A percentile compares a stretch with the other conserved stretches of the same genome.
phyloP scores from a whole-genome alignment of 139 green algal genomes.

The Coelastrella sp. region DNA sequence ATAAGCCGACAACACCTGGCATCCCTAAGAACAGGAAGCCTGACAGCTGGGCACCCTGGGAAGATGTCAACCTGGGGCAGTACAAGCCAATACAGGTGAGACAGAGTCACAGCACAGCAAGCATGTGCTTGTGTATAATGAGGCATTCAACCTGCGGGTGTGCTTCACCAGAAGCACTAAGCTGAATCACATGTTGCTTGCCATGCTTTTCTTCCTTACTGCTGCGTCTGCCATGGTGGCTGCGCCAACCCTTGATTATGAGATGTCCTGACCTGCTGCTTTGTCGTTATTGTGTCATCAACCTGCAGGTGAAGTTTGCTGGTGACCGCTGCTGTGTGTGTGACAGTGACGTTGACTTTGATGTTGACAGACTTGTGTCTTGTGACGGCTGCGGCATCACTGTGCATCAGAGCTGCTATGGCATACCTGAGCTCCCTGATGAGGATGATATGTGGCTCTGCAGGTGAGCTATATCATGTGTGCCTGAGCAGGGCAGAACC shows the following conservation, averaged over 20 bases:
- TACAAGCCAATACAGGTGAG: conserved; percentile 55
- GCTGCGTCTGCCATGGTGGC: no score
- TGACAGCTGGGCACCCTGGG: conserved; percentile 58
- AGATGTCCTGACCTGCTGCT: neutral
- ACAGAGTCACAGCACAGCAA: no score
- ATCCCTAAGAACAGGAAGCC: conserved; percentile 41
- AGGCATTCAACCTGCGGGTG: no score
- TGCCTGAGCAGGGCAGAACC: no score
- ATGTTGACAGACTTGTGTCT: conserved; percentile 89
- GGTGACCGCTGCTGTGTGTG: conserved; percentile 83
- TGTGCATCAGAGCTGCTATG: conserved; percentile 95
- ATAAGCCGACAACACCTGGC: neutral
- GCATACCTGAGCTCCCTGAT: conserved; percentile 80
- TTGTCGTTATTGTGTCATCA: conserved; percentile 33
- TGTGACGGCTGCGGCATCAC: conserved; percentile 90
- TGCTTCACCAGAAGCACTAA: no score
- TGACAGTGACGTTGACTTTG: conserved; percentile 92
- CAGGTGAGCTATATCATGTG: conserved; percentile 44
- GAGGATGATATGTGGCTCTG: conserved; percentile 91
- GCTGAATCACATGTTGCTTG: no score
- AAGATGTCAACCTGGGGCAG: conserved; percentile 46
- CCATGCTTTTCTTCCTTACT: no score
- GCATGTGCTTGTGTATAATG: no score
- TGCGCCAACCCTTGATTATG: no score
- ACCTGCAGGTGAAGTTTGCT: conserved; percentile 66